A percentile compares a stretch with the other conserved stretches of the same genome.
Evolutionary conservation across 164 flowering plant species (phyloP).

Genomic region (Platanus orientalis): DNA sequence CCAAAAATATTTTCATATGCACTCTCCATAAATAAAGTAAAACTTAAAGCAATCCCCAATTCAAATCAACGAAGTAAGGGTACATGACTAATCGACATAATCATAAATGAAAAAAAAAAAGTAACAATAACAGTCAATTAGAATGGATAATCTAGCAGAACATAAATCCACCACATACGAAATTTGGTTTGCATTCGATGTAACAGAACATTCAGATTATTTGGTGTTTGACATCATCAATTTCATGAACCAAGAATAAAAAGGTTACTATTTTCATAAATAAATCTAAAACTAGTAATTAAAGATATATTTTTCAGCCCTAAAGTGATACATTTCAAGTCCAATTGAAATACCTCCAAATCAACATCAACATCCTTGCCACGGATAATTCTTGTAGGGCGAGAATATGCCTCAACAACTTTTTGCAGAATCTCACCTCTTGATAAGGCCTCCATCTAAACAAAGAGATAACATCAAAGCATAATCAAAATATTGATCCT

Average conservation of each 20-base stretch:
- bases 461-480: background rate
- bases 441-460: conserved; percentile 68
- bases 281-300: background rate
- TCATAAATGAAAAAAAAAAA: too few species aligned
- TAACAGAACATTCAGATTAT: background rate
- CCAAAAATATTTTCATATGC: too few species aligned
- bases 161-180: too few species aligned
- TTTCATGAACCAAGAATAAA: background rate
- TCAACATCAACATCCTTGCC: conserved; percentile 68
- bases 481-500: background rate
- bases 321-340: background rate
- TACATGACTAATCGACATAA: too few species aligned
- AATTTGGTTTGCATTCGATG: too few species aligned
- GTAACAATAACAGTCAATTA: too few species aligned
- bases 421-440: conserved; percentile 64
- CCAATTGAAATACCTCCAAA: conserved; percentile 44
- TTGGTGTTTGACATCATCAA: background rate
- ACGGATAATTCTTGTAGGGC: conserved; percentile 91
- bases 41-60: too few species aligned
- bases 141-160: too few species aligned
- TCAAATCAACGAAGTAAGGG: too few species aligned
- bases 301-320: background rate
- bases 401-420: conserved; percentile 88
- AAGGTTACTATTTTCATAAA: background rate
- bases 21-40: too few species aligned